Percentiles rank a stretch among this genome's conserved stretches.
These are phyloP conservation scores for Gastrolobium villosum DNA, from an alignment of 306 rosid species.

Conservation along the genomic window DNA sequence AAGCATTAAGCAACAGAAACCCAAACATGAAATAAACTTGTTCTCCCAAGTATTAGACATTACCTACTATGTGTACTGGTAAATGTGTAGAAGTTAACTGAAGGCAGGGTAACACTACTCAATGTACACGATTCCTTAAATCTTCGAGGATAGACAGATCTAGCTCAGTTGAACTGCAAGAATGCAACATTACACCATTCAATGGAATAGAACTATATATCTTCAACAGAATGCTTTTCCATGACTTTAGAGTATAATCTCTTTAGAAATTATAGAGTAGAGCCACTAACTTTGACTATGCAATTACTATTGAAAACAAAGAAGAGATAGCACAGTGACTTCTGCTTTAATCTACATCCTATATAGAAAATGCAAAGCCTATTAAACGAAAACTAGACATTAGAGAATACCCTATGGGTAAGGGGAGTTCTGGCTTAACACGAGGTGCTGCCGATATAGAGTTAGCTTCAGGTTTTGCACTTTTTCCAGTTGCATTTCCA, in stretches of 20 bases:
- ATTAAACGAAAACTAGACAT: constrained; percentile 24
- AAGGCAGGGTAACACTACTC: constrained; percentile 77
- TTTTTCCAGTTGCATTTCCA: constrained; percentile 65
- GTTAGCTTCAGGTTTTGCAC: constrained; percentile 67
- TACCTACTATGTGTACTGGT: constrained; percentile 79
- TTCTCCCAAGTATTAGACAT: constrained; percentile 33
- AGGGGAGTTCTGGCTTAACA: constrained; percentile 76
- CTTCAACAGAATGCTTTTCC: constrained; percentile 9
- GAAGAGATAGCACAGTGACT: background rate
- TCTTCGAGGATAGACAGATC: constrained; percentile 85
- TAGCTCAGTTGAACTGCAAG: constrained; percentile 73
- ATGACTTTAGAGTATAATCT: background rate
- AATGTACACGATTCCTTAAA: constrained; percentile 85
- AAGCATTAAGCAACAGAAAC: constrained; percentile 37
- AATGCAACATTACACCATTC: constrained; percentile 31
- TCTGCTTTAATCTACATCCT: constrained; percentile 28
- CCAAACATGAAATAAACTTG: constrained; percentile 35
- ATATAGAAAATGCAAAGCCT: background rate
- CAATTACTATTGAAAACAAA: background rate
- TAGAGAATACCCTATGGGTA: constrained; percentile 68
- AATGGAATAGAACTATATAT: constrained; percentile 18
- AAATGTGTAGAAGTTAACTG: constrained; percentile 80
- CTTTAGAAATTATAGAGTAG: background rate
- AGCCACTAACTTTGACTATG: background rate
- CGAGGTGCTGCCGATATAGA: constrained; percentile 66